Conservation (phyloP, 352 stramenopile species). For the Phytophthora podocarpi region DNA sequence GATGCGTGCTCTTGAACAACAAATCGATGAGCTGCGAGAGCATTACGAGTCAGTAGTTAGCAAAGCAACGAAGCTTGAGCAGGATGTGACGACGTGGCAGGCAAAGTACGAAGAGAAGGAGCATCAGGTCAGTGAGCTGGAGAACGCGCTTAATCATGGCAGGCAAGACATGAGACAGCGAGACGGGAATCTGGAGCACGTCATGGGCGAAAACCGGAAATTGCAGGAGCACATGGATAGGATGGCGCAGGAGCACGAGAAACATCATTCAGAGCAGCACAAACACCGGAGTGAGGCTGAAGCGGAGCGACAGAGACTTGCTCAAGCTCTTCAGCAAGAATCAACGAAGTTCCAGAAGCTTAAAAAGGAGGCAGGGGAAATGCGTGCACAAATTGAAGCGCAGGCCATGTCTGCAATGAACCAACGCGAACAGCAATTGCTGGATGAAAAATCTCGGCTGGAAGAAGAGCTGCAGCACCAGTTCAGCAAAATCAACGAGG, state of each 20-base stretch:
- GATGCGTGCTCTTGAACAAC: constrained; percentile 44
- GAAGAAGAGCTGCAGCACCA: constrained; percentile 47
- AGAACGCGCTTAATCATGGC: constrained; percentile 32
- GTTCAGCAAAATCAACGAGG: constrained; percentile 41
- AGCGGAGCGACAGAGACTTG: constrained; percentile 41
- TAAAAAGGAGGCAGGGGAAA: constrained; percentile 41
- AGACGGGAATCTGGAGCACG: constrained; percentile 38
- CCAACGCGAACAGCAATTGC: constrained; percentile 54
- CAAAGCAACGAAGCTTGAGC: constrained; percentile 41
- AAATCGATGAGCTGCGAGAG: constrained; percentile 51
- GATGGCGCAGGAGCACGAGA: constrained; percentile 52
- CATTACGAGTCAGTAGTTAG: constrained; percentile 41
- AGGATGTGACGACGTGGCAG: constrained; percentile 43
- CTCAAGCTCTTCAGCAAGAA: constrained; percentile 45
- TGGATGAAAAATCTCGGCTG: constrained; percentile 49
- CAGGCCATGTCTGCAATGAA: constrained; percentile 50
- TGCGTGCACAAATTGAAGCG: constrained; percentile 48
- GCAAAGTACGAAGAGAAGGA: constrained; percentile 45
- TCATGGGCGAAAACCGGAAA: constrained; percentile 51
- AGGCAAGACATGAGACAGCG: constrained; percentile 43
- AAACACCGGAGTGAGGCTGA: constrained; percentile 48
- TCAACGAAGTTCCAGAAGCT: constrained; percentile 42
- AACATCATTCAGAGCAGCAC: constrained; percentile 48
- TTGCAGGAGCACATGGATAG: constrained; percentile 50
- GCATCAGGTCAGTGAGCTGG: constrained; percentile 31